Conservation (phyloP, 768 basidiomycete genomes). For the Tulasnella sp. region DNA sequence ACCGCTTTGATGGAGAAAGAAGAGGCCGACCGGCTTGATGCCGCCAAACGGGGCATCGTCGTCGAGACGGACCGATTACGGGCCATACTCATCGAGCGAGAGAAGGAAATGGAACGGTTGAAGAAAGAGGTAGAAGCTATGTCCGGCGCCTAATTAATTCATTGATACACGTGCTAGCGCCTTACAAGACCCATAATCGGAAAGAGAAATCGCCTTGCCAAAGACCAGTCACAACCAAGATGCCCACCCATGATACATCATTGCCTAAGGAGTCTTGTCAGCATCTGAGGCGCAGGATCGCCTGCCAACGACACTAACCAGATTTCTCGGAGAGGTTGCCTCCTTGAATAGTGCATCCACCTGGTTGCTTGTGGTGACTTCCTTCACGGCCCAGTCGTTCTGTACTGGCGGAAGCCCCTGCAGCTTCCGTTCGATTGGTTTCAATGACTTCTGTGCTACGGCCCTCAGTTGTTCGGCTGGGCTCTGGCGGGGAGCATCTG, state of each 20-base stretch:
- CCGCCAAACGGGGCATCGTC: conserved; percentile 57
- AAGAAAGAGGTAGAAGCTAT: conserved; percentile 37
- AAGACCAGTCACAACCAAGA: conserved; percentile 50
- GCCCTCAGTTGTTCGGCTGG: conserved; percentile 36
- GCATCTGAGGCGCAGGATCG: not conserved
- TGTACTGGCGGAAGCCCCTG: conserved; percentile 23
- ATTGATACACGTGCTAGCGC: not conserved
- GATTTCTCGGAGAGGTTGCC: conserved; percentile 60
- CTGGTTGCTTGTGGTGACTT: conserved; percentile 68
- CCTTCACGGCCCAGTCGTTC: conserved; percentile 35
- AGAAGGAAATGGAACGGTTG: conserved; percentile 65
- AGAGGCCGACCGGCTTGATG: conserved; percentile 70
- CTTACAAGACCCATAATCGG: not conserved
- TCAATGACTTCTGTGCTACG: conserved; percentile 66
- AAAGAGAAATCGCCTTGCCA: not conserved
- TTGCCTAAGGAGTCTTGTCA: conserved; percentile 29
- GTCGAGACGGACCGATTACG: conserved; percentile 71
- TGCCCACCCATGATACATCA: conserved; percentile 87
- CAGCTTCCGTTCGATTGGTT: conserved; percentile 76
- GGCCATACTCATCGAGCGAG: conserved; percentile 57
- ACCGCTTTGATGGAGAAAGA: conserved; percentile 75
- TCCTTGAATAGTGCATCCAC: conserved; percentile 89
- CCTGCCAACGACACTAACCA: conserved; percentile 37
- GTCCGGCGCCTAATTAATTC: not conserved
- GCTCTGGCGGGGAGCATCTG: not conserved